These are phyloP conservation scores for Chenopodium album DNA, from an alignment of 148 eudicot species.

Conservation along the genomic window DNA sequence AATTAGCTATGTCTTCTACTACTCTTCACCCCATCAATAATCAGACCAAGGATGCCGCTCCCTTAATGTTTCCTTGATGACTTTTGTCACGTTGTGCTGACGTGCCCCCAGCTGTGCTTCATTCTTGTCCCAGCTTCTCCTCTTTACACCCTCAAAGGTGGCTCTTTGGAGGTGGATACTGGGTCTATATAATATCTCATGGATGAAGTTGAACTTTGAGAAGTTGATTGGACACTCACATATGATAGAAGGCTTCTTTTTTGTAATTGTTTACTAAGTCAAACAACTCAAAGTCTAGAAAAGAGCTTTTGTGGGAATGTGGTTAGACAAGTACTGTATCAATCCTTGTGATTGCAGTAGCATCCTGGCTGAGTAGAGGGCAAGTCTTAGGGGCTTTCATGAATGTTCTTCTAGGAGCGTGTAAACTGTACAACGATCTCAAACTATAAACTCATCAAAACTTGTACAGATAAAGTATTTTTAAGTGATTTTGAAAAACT, in stretches of 20 bases:
- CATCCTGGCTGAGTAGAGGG: background rate
- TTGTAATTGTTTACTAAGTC: background rate
- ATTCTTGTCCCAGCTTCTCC: too few relatives aligned
- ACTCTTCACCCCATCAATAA: too few relatives aligned
- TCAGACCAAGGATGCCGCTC: too few relatives aligned
- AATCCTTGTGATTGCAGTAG: background rate
- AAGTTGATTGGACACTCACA: background rate
- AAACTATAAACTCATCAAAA: background rate
- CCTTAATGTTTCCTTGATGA: too few relatives aligned
- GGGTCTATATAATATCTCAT: too few relatives aligned
- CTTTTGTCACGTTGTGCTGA: too few relatives aligned
- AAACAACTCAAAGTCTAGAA: background rate
- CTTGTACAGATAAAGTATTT: background rate
- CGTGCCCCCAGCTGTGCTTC: too few relatives aligned
- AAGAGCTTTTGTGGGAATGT: background rate
- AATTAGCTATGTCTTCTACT: too few relatives aligned
- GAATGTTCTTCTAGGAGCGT: background rate
- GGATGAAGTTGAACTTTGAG: background rate
- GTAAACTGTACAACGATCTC: background rate
- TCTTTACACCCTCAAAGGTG: too few relatives aligned
- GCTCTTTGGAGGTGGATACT: too few relatives aligned
- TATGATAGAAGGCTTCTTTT: too few relatives aligned
- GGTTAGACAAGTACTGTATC: background rate
- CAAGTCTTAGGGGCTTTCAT: background rate
- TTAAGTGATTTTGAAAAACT: background rate